Conservation (phyloP, 1,139 yeast genomes). For the Blastobotrys capitulatus region DNA sequence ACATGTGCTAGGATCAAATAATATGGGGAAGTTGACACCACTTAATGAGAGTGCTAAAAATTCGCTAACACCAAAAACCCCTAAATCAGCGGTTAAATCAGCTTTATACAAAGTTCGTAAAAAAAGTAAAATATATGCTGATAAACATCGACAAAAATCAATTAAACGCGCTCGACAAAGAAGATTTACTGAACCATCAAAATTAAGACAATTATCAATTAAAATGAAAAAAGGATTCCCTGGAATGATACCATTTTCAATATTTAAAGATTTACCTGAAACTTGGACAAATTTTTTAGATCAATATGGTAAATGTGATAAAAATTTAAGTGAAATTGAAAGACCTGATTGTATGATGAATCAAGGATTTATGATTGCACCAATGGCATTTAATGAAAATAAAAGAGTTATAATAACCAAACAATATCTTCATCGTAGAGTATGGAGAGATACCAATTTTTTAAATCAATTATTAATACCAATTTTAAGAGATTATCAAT, state of each 20-base stretch:
- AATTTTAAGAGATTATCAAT: slow-evolving; percentile 35
- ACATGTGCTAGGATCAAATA: too few relatives aligned
- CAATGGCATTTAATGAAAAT: slow-evolving; percentile 33
- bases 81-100: slow-evolving; percentile 4
- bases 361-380: slow-evolving; percentile 52
- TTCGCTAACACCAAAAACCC: slow-evolving; percentile 1
- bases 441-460: slow-evolving; percentile 45
- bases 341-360: slow-evolving; percentile 50
- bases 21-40: not conserved
- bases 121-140: not conserved
- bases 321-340: slow-evolving; percentile 51
- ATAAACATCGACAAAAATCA: slow-evolving; percentile 1
- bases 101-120: slow-evolving; percentile 2
- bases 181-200: slow-evolving; percentile 4
- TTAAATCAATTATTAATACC: slow-evolving; percentile 38
- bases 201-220: slow-evolving; percentile 8
- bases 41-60: not conserved
- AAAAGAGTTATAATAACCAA: slow-evolving; percentile 36
- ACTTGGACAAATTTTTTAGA: slow-evolving; percentile 60
- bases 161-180: not conserved
- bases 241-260: slow-evolving; percentile 15
- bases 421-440: slow-evolving; percentile 38
- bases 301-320: slow-evolving; percentile 50
- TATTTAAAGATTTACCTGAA: slow-evolving; percentile 28
- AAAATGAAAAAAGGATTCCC: slow-evolving; percentile 18